Evolutionary conservation across 2,329 filamentous ascomycete species (phyloP), one percentile per base, ranked within the genome.

Genomic region (Botrytis medusae): DNA sequence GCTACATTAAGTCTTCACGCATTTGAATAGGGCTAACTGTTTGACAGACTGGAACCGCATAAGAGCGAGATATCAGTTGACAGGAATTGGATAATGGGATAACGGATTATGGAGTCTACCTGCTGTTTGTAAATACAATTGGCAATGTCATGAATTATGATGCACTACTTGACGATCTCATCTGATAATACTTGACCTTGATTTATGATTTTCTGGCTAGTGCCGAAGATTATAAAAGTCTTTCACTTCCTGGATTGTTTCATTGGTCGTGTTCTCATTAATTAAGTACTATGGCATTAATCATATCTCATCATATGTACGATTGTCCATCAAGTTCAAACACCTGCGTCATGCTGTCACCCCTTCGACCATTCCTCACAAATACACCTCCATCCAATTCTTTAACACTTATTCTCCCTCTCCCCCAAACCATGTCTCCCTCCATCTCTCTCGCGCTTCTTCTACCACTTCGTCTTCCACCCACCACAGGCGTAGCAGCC

Each of bases 31-130:
- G 51, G 22, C 44, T 48, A 54, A 63, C 32, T 22, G 10, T 54
- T 32, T 12, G 29, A 42, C 10, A 71, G 69, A 71, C 69, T 32
- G 69, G 69, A 37, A 71, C 69, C 25, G 69, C 69, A 54, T 71
- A 71, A 64, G 60, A 22, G 6, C 12, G 65, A 10, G n/a, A 57
- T 57, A 42, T 57, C 37, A 29, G 22, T 63, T 20, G 7, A 46
- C 22, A 42, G 44, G 44, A 64, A 61, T 46, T 10, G 40, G 14
- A 37, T 62, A 32, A 57, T 57, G 51, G 37, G n/a, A 46, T 46
- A 70, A 60, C 62, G 54, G 54, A 46, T 46, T 69, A 20, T 46
- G 37, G 54, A 61, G 65, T 69, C 34, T 69, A 57, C 42, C 34
- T 69, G 37, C 65, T 42, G 25, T 42, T 69, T 69, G 65, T 69